Evolutionary conservation across 2,329 filamentous ascomycete species (phyloP), one percentile per base, ranked within the genome.

Genomic region (Phialophora verrucosa): DNA sequence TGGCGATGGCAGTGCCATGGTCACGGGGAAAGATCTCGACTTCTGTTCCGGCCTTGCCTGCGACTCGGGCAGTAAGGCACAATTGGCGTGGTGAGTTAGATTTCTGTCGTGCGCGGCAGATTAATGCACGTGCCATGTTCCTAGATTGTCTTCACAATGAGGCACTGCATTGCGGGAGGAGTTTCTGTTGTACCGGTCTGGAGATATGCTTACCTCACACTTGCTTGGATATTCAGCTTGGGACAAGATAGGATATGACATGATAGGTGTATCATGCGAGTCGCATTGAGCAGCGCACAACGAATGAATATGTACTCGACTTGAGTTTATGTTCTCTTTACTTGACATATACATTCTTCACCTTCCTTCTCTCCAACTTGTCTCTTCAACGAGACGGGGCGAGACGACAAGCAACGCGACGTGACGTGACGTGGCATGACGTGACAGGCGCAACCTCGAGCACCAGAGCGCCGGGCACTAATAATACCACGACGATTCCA

Each of bases 31-130:
- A 5, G 53, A 55, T 8, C 25, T 55, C 11, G 53, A 55, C 11
- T 55, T 55, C 20, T 55, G 53, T 23, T 31, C 25, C 25, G 53
- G 53, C 53, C 29, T 55, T 14, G 53, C 53, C 1, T 55, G 53
- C 17, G 27, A 55, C 11, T 14, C 53, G 23, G 25, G 20, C 1
- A 51, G 20, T 27, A 23, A 51, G 25, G 49, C 49, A 20, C 49
- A 51, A 29, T 29, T 51, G 20, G 49, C 49, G 1, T 51, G 49
- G 49, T 51, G 49, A 51, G 25, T 11, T 23, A 4, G 49, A 27
- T 17, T 51, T 12, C 4, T 17, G 25, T 27, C 17, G 6, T 51
- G 49, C 20, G 20, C 11, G 49, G 25, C 49, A 51, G 49, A 29
- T 23, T n/a, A 51, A 29, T 51, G 49, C 49, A 12, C 49, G 49